Conservation (phyloP, 164 flowering plant genomes). For the Vitis amurensis region DNA sequence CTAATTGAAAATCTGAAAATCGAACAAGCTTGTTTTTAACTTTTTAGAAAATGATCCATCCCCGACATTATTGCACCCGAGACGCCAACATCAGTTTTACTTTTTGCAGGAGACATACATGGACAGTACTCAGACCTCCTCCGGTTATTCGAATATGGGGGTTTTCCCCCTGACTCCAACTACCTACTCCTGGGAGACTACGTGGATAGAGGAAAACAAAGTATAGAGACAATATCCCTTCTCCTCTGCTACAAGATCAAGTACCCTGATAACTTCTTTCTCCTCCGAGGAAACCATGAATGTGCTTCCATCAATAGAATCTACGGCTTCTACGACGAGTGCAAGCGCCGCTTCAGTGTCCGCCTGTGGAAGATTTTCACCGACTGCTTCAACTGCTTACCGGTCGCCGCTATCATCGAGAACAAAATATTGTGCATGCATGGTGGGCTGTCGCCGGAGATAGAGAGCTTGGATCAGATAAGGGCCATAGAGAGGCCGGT, state of each 20-base stretch:
- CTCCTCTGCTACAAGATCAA: conserved; percentile 57
- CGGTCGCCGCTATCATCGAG: conserved; percentile 53
- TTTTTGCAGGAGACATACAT: conserved; percentile 54
- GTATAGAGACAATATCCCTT: conserved; percentile 60
- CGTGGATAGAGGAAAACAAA: conserved; percentile 62
- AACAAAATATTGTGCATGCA: conserved; percentile 60
- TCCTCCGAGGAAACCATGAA: conserved; percentile 62
- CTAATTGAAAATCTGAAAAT: too few relatives aligned
- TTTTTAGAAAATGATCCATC: too few relatives aligned
- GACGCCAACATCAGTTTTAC: neutral
- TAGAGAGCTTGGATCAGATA: conserved; percentile 46
- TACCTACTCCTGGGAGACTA: conserved; percentile 64
- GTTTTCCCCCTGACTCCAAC: conserved; percentile 57
- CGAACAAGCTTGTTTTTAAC: too few relatives aligned
- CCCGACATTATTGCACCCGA: too few relatives aligned
- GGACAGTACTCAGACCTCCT: conserved; percentile 60
- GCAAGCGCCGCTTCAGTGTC: conserved; percentile 54
- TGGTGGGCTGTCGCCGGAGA: conserved; percentile 57
- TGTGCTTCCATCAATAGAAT: conserved; percentile 62
- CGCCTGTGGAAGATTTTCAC: conserved; percentile 55
- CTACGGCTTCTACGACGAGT: conserved; percentile 63
- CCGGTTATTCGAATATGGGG: conserved; percentile 54
- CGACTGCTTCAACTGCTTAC: conserved; percentile 60
- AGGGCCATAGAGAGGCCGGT: conserved; percentile 49
- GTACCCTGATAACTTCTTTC: conserved; percentile 53